Percentiles rank a stretch among this genome's conserved stretches.
Conservation (phyloP, 805 yeast species). For the Sugiyamaella boreocaroliniensis region DNA sequence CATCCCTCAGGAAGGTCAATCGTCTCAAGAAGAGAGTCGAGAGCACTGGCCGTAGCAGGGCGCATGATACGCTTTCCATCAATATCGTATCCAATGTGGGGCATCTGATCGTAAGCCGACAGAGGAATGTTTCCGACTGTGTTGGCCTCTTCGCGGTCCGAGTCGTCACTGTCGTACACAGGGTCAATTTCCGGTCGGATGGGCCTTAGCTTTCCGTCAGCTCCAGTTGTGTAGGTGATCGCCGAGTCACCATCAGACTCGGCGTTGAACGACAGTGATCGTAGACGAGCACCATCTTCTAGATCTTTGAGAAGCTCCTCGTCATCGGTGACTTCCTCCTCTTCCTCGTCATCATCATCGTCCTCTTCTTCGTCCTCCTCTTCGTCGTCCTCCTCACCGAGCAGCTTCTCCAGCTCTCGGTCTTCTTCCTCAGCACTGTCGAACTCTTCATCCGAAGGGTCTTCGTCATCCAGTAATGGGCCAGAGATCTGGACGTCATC, state of each 20-base stretch:
- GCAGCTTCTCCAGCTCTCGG: constrained; percentile 24
- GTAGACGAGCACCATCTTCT: constrained; percentile 51
- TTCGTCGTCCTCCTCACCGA: constrained; percentile 14
- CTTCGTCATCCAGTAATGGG: constrained; percentile 12
- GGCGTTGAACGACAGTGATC: constrained; percentile 31
- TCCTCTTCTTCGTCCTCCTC: constrained; percentile 23
- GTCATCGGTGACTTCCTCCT: constrained; percentile 29
- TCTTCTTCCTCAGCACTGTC: constrained; percentile 23
- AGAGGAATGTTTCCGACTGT: constrained; percentile 92
- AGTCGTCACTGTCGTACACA: constrained; percentile 89
- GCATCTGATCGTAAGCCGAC: constrained; percentile 92
- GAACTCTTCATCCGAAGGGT: constrained; percentile 15
- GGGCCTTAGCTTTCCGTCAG: constrained; percentile 73
- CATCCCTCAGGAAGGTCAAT: constrained; percentile 97
- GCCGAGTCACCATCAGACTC: constrained; percentile 31
- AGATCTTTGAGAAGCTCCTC: constrained; percentile 43
- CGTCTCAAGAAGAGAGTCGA: constrained; percentile 79
- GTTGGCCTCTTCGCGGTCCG: constrained; percentile 72
- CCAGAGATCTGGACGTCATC: neutral
- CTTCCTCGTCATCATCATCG: constrained; percentile 23
- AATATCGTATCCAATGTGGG: constrained; percentile 94
- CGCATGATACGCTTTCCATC: constrained; percentile 98
- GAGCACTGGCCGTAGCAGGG: constrained; percentile 94
- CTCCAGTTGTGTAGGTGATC: constrained; percentile 32
- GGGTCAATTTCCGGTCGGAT: constrained; percentile 90